Conservation (phyloP, 2,329 filamentous ascomycete genomes). For the Pyrenophora seminiperda region DNA sequence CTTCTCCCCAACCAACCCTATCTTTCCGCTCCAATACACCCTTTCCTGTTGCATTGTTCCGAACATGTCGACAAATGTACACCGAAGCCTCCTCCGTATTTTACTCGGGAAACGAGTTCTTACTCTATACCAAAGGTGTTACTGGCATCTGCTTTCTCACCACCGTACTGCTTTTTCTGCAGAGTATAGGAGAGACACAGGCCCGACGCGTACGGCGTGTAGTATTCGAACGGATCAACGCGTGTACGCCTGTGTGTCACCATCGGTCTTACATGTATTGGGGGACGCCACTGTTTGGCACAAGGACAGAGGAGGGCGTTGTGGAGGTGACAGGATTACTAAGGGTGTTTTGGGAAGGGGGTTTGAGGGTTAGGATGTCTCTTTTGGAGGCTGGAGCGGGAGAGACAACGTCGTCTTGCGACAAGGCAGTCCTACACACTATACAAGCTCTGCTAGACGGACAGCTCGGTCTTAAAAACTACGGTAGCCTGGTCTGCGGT, state of each 20-base stretch:
- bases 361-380: not conserved
- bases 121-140: not conserved
- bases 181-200: not conserved
- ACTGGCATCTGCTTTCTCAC: not conserved
- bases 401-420: not conserved
- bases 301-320: not conserved
- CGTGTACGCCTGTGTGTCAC: not conserved
- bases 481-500: not conserved
- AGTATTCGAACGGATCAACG: not conserved
- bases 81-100: constrained; percentile 1
- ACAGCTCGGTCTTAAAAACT: not conserved
- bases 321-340: not conserved
- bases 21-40: not conserved
- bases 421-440: not conserved
- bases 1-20: not conserved
- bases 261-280: not conserved
- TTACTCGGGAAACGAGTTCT: not conserved
- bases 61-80: not conserved
- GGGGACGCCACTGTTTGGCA: not conserved
- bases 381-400: not conserved
- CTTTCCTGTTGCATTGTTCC: not conserved
- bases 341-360: not conserved
- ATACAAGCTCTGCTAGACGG: not conserved
- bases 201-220: not conserved
- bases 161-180: not conserved